These are phyloP conservation scores for Quercus agrifolia DNA, from an alignment of 306 rosid genomes.

Conservation along the genomic window DNA sequence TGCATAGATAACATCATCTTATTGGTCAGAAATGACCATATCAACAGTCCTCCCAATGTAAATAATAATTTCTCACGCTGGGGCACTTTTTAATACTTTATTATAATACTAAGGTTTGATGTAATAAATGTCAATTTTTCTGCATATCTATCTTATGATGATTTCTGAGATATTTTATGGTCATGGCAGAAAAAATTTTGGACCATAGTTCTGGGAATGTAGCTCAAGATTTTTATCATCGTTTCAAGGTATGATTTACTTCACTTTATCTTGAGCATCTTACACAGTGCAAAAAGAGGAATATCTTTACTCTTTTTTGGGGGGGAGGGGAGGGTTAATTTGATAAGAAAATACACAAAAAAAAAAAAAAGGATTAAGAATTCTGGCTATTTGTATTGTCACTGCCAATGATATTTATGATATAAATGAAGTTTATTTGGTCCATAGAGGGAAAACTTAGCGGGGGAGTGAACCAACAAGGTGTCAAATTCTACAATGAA, in stretches of 20 bases:
- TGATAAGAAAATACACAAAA: not conserved
- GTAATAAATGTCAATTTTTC: too few relatives aligned
- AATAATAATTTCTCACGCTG: too few relatives aligned
- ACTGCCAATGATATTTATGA: too few relatives aligned
- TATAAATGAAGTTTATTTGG: not conserved
- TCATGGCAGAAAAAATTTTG: slow-evolving; percentile 38
- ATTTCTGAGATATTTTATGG: not conserved
- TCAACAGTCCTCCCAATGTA: accelerated
- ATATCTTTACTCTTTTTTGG: too few relatives aligned
- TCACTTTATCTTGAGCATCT: not conserved
- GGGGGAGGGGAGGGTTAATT: not conserved
- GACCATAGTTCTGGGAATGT: slow-evolving; percentile 35
- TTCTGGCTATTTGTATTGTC: too few relatives aligned
- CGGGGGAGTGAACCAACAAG: slow-evolving; percentile 24
- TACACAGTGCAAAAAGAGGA: not conserved
- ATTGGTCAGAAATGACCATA: accelerated
- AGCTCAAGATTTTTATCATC: slow-evolving; percentile 39
- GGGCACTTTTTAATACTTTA: too few relatives aligned
- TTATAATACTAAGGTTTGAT: too few relatives aligned
- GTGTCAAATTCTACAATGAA: slow-evolving; percentile 48
- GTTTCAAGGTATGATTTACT: slow-evolving; percentile 29
- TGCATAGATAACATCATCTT: too few relatives aligned
- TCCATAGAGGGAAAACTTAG: slow-evolving; percentile 18
- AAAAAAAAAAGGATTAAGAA: too few relatives aligned
- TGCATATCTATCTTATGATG: not conserved